phyloP scores from a whole-genome alignment of 108 stramenopile genomes.

The Hondaea fermentalgiana region DNA sequence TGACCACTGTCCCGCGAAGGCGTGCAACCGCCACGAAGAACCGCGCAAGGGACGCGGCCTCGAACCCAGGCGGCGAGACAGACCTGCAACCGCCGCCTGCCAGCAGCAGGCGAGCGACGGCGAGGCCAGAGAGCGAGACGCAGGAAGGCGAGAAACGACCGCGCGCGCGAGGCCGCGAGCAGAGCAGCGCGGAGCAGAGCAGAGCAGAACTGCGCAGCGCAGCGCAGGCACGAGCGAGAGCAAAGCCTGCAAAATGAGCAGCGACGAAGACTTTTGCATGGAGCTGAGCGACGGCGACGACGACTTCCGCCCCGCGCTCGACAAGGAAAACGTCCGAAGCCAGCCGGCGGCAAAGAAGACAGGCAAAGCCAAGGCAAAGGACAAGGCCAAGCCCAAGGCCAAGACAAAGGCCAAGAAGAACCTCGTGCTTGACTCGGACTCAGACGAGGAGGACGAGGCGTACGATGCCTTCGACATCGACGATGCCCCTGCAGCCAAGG shows the following conservation, averaged over 20 bases:
- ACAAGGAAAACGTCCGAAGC: background rate
- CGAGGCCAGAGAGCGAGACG: no score
- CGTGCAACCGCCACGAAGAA: no score
- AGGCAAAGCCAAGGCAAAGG: background rate
- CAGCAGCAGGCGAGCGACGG: no score
- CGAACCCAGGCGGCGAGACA: no score
- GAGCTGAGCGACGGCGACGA: background rate
- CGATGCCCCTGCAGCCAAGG: background rate
- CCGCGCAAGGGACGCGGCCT: no score
- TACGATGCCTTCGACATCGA: background rate
- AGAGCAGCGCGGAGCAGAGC: no score
- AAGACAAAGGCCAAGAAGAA: background rate
- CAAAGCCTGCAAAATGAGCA: background rate
- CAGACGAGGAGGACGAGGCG: background rate
- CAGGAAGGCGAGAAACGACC: no score
- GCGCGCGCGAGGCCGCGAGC: no score
- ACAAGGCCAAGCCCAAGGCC: background rate
- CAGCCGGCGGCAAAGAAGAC: background rate
- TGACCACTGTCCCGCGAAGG: no score
- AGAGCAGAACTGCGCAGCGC: no score
- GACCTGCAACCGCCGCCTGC: no score
- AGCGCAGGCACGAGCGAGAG: no score
- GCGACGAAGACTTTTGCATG: background rate
- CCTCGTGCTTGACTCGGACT: background rate
- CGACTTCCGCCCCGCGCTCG: background rate